Evolutionary conservation across 1,284 basidiomycete species (phyloP), one percentile per base, ranked within the genome.

Genomic region (Cryptococcus sp.): DNA sequence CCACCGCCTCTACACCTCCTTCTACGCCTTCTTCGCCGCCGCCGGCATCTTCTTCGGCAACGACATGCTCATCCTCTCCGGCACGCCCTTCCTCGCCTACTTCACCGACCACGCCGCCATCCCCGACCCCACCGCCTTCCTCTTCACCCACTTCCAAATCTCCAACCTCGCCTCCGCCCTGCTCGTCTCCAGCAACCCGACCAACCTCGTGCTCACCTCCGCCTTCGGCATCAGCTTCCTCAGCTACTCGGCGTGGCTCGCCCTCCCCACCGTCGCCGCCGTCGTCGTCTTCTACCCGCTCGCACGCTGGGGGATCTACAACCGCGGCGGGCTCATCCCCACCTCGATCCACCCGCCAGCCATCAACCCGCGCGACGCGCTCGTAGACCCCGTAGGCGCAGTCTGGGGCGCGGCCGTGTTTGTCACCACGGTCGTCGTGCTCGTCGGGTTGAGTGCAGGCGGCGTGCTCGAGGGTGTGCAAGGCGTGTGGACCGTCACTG

Each of bases 41-140:
- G 82, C 87, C 60, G 92, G 90, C 24, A 81, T 90, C 20, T 69
- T 92, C 1, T 83, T 97, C 12, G 94, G 94, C 6, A 98, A 98
- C 70, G 91, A 93, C 74, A 89, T 91, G 0, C 83, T 93, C 61
- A 88, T 93, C 56, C 81, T 93, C 18, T 87, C 65, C 24, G 74
- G 90, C 1, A 95, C 91, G 0, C 87, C 86, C 0, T 95, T 95
- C 73, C 77, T 95, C 44, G 86, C 87, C 7, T 93, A 94, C 70
- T 88, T 91, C 62, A 91, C 89, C 0, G 77, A 83, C n/a, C 85
- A 86, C 3, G 84, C 86, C 5, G 81, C 81, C 0, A 83, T 87
- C 57, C 68, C 71, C 0, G 81, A 82, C 23, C 84, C 85, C 0
- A 81, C 81, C 0, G 82, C 85, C 0, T 88, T 84, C 83, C 81